Evolutionary conservation across 768 basidiomycete species (phyloP), one percentile per base, ranked within the genome.

Genomic region (Russula emetica): DNA sequence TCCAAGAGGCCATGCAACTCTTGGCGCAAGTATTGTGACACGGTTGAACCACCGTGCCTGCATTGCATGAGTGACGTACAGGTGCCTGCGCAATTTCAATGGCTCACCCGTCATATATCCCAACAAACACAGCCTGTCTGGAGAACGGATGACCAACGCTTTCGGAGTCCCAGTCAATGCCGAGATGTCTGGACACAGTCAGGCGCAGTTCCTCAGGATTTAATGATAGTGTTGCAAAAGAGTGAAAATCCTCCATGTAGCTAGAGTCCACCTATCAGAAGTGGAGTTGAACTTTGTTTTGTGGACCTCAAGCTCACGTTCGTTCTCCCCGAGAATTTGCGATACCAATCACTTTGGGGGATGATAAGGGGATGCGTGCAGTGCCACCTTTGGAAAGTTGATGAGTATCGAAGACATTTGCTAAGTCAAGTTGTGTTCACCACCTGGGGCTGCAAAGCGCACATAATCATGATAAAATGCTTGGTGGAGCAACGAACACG

Each of bases 31-130:
- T 86, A 94, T 64, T 91, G 85, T 2, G 94, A 88, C 20, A 95
- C 93, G 11, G 87, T 87, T n/a, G 87, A 87, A 10, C 94, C 94
- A 8, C 94, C 94, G 71, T 97, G 94, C 9, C 92, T 94, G 63
- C n/a, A 32, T n/a, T 50, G 45, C 53, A 66, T 62, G 63, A 61
- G 26, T 32, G 8, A 30, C 18, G 7, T 13, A 56, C 10, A n/a
- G 24, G 26, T 44, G 47, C 55, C 18, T 51, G 32, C 62, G 53
- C 9, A 55, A 34, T n/a, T 24, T 32, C 50, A n/a, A 38, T 34
- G 57, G 81, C 61, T 61, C 69, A 91, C 91, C 94, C 94, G 63
- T 97, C 94, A 72, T 94, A 97, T 61, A 97, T 87, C 34, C 94
- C 94, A 42, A 93, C 84, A 69, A 91, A 94, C 6, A 92, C 80